phyloP scores from a whole-genome alignment of 768 basidiomycete species.

The Russula compacta region DNA sequence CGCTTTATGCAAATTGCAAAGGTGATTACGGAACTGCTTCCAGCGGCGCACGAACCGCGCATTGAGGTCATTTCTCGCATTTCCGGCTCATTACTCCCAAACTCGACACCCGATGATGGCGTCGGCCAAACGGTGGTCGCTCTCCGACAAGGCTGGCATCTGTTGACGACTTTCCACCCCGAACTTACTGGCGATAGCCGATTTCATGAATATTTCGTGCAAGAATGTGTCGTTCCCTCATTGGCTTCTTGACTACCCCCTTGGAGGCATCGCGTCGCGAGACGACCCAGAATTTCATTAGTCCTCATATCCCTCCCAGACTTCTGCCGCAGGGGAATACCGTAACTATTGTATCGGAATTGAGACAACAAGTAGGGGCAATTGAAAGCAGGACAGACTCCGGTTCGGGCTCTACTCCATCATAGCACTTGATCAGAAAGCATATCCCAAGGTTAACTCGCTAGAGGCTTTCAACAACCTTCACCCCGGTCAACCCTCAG shows the following conservation, averaged over 20 bases:
- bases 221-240: conserved; percentile 51
- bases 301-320: neutral
- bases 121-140: conserved; percentile 69
- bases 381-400: neutral
- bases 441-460: neutral
- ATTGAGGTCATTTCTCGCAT: conserved; percentile 67
- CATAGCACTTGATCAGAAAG: too few species aligned
- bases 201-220: conserved; percentile 88
- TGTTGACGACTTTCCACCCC: conserved; percentile 91
- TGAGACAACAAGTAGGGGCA: neutral
- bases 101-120: conserved; percentile 30
- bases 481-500: too few species aligned
- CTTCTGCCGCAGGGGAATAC: neutral
- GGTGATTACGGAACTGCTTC: conserved; percentile 53
- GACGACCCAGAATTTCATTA: neutral
- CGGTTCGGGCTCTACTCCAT: too few species aligned
- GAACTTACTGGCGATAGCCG: conserved; percentile 82
- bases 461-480: neutral
- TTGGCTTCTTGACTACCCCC: neutral
- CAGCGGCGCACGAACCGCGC: conserved; percentile 41
- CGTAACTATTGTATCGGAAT: neutral
- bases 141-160: conserved; percentile 70
- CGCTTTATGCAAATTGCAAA: conserved; percentile 28
- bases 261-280: neutral
- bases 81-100: conserved; percentile 41